A percentile compares a stretch with the other conserved stretches of the same genome.
phyloP scores from a whole-genome alignment of 192 early-diverging fungal genomes.

The Coemansia sp. region DNA sequence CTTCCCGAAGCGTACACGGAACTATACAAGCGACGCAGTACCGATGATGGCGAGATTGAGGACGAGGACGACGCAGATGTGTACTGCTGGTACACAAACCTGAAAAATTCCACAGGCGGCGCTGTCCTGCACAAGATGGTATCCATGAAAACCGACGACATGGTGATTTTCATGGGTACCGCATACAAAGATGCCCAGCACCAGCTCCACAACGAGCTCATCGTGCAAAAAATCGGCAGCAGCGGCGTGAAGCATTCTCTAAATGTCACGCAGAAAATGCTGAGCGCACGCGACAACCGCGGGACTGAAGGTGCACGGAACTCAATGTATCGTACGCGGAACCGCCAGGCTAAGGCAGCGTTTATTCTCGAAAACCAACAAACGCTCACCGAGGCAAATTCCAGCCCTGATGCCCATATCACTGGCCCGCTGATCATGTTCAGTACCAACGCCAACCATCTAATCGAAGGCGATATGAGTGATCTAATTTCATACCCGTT shows the following conservation, averaged over 20 bases:
- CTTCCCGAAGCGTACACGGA: background rate
- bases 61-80: slow-evolving; percentile 8
- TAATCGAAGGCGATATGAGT: slow-evolving; percentile 32
- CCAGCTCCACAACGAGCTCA: background rate
- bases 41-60: background rate
- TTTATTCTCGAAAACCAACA: slow-evolving; percentile 28
- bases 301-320: slow-evolving; percentile 2
- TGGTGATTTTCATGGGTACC: background rate
- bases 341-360: slow-evolving; percentile 33
- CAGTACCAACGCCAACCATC: slow-evolving; percentile 26
- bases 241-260: background rate
- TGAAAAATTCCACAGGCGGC: background rate
- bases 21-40: background rate
- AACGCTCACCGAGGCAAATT: background rate
- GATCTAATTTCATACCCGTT: slow-evolving; percentile 38
- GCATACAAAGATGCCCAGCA: background rate
- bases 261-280: background rate
- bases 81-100: slow-evolving; percentile 1
- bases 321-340: slow-evolving; percentile 27
- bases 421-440: slow-evolving; percentile 37
- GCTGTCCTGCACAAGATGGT: background rate
- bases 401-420: background rate
- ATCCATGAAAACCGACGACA: background rate
- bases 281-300: background rate
- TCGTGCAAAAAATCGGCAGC: background rate